Percentiles rank a stretch among this genome's conserved stretches.
Conservation (phyloP, 1,139 yeast species). For the Pichia sp. region DNA sequence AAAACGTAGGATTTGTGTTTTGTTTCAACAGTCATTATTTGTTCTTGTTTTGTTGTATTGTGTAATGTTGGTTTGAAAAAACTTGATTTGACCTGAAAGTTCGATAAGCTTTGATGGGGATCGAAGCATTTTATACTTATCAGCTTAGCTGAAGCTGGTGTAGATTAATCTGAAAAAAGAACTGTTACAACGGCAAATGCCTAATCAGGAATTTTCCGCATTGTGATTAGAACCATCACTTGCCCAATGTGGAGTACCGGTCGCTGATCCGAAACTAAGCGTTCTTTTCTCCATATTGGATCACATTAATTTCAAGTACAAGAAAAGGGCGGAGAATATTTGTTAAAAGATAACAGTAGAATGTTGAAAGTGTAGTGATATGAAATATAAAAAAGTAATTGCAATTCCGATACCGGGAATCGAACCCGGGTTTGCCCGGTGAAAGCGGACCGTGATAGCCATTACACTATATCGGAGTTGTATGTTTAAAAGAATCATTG, state of each 20-base stretch:
- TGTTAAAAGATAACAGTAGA: too few relatives aligned
- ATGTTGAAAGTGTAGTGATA: too few relatives aligned
- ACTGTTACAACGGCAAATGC: slow-evolving; percentile 4
- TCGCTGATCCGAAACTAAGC: too few relatives aligned
- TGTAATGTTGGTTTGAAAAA: background rate
- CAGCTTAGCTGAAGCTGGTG: background rate
- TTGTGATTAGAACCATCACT: background rate
- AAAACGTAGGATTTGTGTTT: slow-evolving; percentile 18
- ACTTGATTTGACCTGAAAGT: too few relatives aligned
- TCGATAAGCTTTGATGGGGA: too few relatives aligned
- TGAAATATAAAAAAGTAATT: background rate
- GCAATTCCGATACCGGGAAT: slow-evolving; percentile 65
- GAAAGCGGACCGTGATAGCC: slow-evolving; percentile 16
- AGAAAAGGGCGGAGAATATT: too few relatives aligned
- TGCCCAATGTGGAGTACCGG: too few relatives aligned
- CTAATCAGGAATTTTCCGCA: slow-evolving; percentile 8
- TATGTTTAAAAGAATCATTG: too few relatives aligned
- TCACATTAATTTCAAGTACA: too few relatives aligned
- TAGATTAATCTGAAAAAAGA: background rate
- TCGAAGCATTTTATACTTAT: background rate
- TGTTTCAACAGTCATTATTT: slow-evolving; percentile 18
- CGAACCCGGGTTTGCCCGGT: slow-evolving; percentile 60
- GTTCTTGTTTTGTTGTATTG: background rate
- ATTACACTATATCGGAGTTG: slow-evolving; percentile 41
- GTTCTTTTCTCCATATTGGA: too few relatives aligned